Conservation (phyloP, 2,329 filamentous ascomycete genomes). For the Colletotrichum chrysophilum region DNA sequence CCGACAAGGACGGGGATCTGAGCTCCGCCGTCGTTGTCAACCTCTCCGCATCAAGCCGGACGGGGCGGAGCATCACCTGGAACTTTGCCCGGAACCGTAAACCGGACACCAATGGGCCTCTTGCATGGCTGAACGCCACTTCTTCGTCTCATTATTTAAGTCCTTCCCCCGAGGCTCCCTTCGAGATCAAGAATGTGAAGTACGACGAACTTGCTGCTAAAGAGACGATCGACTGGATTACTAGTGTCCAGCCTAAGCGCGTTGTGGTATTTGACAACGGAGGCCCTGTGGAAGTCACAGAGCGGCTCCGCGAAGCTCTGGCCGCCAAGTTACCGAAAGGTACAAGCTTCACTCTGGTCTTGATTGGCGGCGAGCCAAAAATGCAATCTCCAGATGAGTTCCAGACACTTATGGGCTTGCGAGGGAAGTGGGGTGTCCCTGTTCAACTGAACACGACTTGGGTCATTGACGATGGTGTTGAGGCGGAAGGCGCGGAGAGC, state of each 20-base stretch:
- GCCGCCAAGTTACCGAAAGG: not conserved
- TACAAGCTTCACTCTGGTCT: not conserved
- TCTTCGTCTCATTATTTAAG: conserved; percentile 19
- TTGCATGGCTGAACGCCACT: conserved; percentile 32
- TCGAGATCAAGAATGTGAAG: conserved; percentile 8
- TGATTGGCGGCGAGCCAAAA: not conserved
- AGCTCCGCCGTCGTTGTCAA: conserved; percentile 35
- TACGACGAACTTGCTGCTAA: conserved; percentile 12
- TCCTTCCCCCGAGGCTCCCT: not conserved
- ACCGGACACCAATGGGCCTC: conserved; percentile 13
- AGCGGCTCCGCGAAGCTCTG: not conserved
- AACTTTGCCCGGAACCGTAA: conserved; percentile 24
- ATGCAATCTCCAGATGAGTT: not conserved
- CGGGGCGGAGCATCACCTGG: conserved; percentile 31
- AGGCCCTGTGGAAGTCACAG: not conserved
- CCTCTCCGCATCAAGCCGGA: conserved; percentile 34
- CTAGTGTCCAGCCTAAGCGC: not conserved
- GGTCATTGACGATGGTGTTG: conserved; percentile 9
- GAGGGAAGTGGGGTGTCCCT: not conserved
- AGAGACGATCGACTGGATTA: conserved; percentile 19
- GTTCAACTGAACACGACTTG: conserved; percentile 18
- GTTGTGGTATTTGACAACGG: conserved; percentile 27
- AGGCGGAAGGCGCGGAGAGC: not conserved
- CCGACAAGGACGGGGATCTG: conserved; percentile 34
- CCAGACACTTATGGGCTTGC: not conserved